A percentile compares a stretch with the other conserved stretches of the same genome.
phyloP scores from a whole-genome alignment of 306 rosid species.

The Delonix regia region DNA sequence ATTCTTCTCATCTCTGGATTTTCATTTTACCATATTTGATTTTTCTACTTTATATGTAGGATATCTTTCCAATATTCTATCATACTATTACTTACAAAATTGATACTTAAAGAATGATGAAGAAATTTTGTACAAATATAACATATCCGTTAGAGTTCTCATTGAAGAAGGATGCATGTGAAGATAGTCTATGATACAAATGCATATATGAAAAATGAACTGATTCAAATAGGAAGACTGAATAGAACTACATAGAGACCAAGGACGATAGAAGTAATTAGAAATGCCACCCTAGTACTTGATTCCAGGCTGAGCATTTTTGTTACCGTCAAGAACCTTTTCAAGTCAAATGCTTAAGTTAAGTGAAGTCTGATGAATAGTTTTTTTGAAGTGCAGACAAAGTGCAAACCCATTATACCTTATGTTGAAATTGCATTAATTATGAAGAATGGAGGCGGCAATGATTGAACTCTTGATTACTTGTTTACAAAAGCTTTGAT shows the following conservation, averaged over 20 bases:
- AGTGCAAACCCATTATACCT: not conserved
- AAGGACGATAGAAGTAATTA: constrained; percentile 13
- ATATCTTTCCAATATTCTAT: not conserved
- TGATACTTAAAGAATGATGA: constrained; percentile 16
- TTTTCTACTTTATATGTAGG: not conserved
- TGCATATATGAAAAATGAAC: not conserved
- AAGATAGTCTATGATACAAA: not conserved
- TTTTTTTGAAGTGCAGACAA: not conserved
- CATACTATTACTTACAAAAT: not conserved
- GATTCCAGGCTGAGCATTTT: not conserved
- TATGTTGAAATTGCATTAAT: constrained; percentile 11
- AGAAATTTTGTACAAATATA: not conserved
- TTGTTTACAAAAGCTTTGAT: not conserved
- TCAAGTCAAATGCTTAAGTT: not conserved
- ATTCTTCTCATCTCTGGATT: not conserved
- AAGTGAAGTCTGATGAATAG: not conserved
- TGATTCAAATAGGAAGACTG: not conserved
- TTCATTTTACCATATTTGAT: not conserved
- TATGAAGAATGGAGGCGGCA: not conserved
- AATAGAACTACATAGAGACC: constrained; percentile 6
- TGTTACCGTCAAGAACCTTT: not conserved
- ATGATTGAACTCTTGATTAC: not conserved
- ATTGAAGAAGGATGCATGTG: not conserved
- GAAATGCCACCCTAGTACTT: not conserved
- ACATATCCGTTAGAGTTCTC: not conserved